These are phyloP conservation scores for Pseudotulostoma volvatum DNA, from an alignment of 495 filamentous ascomycete species.

Conservation along the genomic window DNA sequence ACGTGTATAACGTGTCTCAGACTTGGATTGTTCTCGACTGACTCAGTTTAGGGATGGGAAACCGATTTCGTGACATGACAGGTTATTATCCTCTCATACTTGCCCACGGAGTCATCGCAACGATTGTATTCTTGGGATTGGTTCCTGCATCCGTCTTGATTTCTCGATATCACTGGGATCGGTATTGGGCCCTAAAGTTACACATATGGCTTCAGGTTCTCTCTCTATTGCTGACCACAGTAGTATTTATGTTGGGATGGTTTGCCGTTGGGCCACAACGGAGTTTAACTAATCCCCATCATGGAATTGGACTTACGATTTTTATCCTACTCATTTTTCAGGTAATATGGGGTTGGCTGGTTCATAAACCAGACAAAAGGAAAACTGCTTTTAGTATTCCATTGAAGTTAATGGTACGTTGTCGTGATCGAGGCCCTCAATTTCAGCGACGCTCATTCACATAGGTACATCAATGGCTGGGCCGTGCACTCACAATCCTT, in stretches of 20 bases:
- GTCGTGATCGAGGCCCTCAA: too few relatives aligned
- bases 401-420: slow-evolving; percentile 51
- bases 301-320: slow-evolving; percentile 81
- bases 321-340: slow-evolving; percentile 76
- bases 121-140: slow-evolving; percentile 74
- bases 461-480: slow-evolving; percentile 72
- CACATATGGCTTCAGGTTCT: slow-evolving; percentile 84
- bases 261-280: slow-evolving; percentile 61
- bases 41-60: slow-evolving; percentile 58
- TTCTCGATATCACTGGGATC: slow-evolving; percentile 56
- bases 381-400: slow-evolving; percentile 41
- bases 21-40: background rate
- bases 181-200: slow-evolving; percentile 50
- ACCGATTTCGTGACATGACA: slow-evolving; percentile 59
- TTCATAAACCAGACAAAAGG: slow-evolving; percentile 45
- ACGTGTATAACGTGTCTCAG: slow-evolving; percentile 15
- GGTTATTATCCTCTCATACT: slow-evolving; percentile 66
- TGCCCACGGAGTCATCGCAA: slow-evolving; percentile 71
- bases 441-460: slow-evolving; percentile 7
- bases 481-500: slow-evolving; percentile 56
- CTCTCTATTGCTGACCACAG: slow-evolving; percentile 52
- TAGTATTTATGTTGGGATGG: slow-evolving; percentile 60
- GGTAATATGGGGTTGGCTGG: slow-evolving; percentile 55
- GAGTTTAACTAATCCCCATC: slow-evolving; percentile 83
- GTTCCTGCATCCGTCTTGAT: slow-evolving; percentile 64